Base-by-base conservation (phyloP, 2,329 filamentous ascomycete species). In the Fusarium goolgardi region DNA sequence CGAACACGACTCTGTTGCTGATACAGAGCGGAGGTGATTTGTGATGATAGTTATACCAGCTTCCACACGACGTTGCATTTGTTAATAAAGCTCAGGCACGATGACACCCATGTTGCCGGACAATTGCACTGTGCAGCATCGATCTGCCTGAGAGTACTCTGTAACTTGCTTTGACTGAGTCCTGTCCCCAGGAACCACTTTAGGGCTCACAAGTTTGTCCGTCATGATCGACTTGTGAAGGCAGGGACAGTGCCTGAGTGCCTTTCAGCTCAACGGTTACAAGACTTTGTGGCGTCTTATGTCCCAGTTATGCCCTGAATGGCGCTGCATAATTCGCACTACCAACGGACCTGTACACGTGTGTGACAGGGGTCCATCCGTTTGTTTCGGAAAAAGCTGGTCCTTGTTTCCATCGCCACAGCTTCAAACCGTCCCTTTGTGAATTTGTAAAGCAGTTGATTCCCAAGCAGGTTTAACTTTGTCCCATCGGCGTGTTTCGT, bases 311-410 rank as follows among this genome's bases (percentile, higher is more conserved):
- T 67, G 63, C 63, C 64, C 55, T 65, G 46, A 41, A 57, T 55
- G 65, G 62, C 35, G 49, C 37, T 63, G 65, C 65, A 68, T 59
- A 68, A 67, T 40, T 59, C 31, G 56, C 56, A 57, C 57, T 57
- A 57, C 34, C 41, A 56, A 55, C 56, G 23, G 64, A 49, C 55
- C 46, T 64, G 63, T 59, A 73, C 69, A 73, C 67, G 71, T 71
- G 69, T 73, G 63, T 54, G 51, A 56, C 66, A 69, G 65, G 65
- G 71, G 59, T 60, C 47, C 32, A 40, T 29, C 34, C 40, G 51
- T 41, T 60, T 45, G 70, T 72, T 71, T 73, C 71, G 67, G 56
- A 66, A 63, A 52, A 63, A 43, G 55, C 45, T 58, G 27, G 60
- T 69, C 56, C 57, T 55, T 62, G 65, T 55, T 56, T 61, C 53